Evolutionary conservation across 257 asterid genomes (phyloP), one percentile per base, ranked within the genome.

Genomic region (Fraxinus excelsior): DNA sequence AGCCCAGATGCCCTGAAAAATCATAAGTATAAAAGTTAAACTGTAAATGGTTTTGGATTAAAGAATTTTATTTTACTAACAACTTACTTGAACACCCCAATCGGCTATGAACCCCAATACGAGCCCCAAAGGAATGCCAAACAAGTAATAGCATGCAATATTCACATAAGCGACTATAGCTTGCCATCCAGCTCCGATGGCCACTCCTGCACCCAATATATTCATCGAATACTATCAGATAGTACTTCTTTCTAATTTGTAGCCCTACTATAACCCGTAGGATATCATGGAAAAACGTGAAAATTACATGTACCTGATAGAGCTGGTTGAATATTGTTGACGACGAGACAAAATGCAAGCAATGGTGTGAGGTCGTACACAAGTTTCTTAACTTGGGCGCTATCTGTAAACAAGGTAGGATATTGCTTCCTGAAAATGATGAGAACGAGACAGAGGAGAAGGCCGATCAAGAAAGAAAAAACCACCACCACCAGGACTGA

Each of bases 181-280:
- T 85, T 92, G 97, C 97, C 97, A 92, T 74, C 97, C 97, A 2
- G 89, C 96, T 80, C 97, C 96, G 23, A 92, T 86, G 3, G 97
- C 96, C 76, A 90, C 97, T 12, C 97, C 97, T 91, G 84, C 81
- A 76, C 29, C 34, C 66, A 13, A 72, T 42, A 56, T 25, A 9
- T 40, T 40, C 11, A 40, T 40, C 46, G 14, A 11, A 40, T 40
- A 37, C 42, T 37, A 37, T 37, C 42, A 9, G 46, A 40, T 9
- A 3, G 1, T 38, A 38, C 46, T 38, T 8, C 46, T 38, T 38
- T 38, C 40, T 6, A 37, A 7, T 37, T 37, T 7, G 42, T 37
- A 37, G 42, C 42, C 42, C 42, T 35, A 8, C 46, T 40, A 12
- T 11, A 34, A 46, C 7, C 4, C 2, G 12, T 25, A 32, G 29